Conservation (phyloP, 306 rosid species). For the Cicer chorassanicum region DNA sequence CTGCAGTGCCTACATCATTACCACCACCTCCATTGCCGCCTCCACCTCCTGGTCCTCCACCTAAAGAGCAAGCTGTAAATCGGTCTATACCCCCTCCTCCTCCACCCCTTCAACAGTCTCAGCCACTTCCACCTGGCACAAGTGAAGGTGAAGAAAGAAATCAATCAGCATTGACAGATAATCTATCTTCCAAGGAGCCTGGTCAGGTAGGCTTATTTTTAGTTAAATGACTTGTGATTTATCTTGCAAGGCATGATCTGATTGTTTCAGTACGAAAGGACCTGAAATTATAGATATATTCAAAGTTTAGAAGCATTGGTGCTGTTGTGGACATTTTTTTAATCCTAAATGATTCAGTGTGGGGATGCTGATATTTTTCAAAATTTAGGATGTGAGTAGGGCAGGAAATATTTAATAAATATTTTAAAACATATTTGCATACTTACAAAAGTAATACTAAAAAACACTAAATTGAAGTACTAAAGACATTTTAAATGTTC, state of each 20-base stretch:
- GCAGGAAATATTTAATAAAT: conserved; percentile 29
- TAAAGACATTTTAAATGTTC: neutral
- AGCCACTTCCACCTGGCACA: conserved; percentile 77
- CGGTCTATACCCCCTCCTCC: conserved; percentile 75
- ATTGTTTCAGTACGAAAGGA: conserved; percentile 3
- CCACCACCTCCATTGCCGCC: conserved; percentile 93
- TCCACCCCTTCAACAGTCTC: conserved; percentile 75
- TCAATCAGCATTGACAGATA: conserved; percentile 63
- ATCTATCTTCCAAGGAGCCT: conserved; percentile 61
- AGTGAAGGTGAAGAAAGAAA: conserved; percentile 63
- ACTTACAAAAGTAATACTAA: neutral
- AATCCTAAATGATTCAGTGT: conserved; percentile 26
- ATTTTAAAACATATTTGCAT: conserved; percentile 5
- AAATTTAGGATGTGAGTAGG: conserved; percentile 37
- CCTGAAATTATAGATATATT: conserved; percentile 13
- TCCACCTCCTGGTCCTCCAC: conserved; percentile 97
- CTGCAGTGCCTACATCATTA: conserved; percentile 61
- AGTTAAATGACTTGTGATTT: conserved; percentile 29
- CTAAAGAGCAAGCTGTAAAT: conserved; percentile 69
- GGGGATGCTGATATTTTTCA: conserved; percentile 13
- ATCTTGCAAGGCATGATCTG: conserved; percentile 28
- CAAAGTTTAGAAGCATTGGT: conserved; percentile 33
- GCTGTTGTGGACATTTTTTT: conserved; percentile 24
- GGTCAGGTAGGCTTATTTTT: conserved; percentile 61
- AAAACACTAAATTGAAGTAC: neutral